These are phyloP conservation scores for Pinus tabuliformis DNA, from an alignment of 75 land plant species.

Conservation along the genomic window DNA sequence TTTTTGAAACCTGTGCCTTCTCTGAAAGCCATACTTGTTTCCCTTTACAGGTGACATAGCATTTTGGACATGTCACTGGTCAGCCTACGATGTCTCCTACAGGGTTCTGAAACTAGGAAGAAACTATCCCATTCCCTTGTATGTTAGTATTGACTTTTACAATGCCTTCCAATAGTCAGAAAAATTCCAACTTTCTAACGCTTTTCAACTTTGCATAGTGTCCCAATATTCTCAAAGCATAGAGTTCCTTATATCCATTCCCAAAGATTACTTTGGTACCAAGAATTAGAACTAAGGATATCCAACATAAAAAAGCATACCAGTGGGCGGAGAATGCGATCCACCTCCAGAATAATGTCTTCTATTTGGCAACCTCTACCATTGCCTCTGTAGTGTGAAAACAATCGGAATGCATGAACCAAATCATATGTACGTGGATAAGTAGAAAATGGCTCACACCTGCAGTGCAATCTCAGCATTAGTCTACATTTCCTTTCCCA, in stretches of 20 bases:
- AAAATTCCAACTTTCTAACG: too few species aligned
- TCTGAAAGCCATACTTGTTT: too few species aligned
- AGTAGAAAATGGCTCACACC: conserved; percentile 91
- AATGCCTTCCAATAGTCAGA: too few species aligned
- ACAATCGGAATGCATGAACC: conserved; percentile 72
- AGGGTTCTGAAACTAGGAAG: too few species aligned
- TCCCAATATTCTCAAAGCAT: too few species aligned
- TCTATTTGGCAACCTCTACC: conserved; percentile 58
- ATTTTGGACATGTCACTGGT: too few species aligned
- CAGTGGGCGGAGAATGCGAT: conserved; percentile 73
- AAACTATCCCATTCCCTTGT: too few species aligned
- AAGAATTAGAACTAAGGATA: background rate
- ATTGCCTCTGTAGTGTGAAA: conserved; percentile 54
- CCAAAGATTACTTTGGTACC: background rate
- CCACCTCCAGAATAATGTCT: conserved; percentile 85
- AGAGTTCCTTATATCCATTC: background rate
- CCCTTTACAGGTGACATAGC: too few species aligned
- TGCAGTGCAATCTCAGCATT: conserved; percentile 7
- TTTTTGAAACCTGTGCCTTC: too few species aligned
- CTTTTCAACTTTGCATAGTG: too few species aligned
- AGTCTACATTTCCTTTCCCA: background rate
- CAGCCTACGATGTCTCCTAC: too few species aligned
- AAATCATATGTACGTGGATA: conserved; percentile 88
- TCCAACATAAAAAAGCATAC: conserved; percentile 30
- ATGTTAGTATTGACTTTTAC: too few species aligned